Evolutionary conservation across 2,329 filamentous ascomycete species (phyloP).

Genomic region (Paecilomyces variotii): DNA sequence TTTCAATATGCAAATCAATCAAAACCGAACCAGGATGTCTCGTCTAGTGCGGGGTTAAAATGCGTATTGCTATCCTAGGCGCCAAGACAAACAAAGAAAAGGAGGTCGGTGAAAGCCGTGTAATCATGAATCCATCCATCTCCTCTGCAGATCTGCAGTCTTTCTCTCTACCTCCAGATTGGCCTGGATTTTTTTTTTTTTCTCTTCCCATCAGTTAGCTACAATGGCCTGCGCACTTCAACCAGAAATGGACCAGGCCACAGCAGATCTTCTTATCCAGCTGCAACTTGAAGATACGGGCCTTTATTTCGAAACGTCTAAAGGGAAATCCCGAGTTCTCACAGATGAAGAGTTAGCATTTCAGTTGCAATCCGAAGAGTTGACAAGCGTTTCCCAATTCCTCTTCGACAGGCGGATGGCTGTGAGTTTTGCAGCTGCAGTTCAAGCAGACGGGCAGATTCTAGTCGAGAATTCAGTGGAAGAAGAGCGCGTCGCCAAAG

Average conservation of each 20-base stretch:
- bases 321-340: conserved; percentile 7
- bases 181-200: too few species aligned
- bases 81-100: too few species aligned
- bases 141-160: too few species aligned
- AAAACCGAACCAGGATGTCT: too few species aligned
- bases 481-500: conserved; percentile 6
- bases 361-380: conserved; percentile 9
- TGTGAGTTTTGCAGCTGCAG: conserved; percentile 14
- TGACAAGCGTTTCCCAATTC: conserved; percentile 6
- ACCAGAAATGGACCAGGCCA: conserved; percentile 4
- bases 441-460: conserved; percentile 10
- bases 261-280: conserved; percentile 12
- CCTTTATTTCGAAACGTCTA: conserved; percentile 8
- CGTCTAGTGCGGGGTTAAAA: too few species aligned
- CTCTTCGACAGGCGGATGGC: conserved; percentile 14
- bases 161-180: too few species aligned
- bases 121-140: too few species aligned
- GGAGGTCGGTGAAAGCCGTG: too few species aligned
- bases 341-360: conserved; percentile 10
- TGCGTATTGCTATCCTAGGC: too few species aligned
- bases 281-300: conserved; percentile 12
- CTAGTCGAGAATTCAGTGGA: conserved; percentile 5
- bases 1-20: too few species aligned
- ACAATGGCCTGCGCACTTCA: too few species aligned
- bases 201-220: too few species aligned